Base-by-base conservation (phyloP, 1,284 basidiomycete genomes). In the Ustilago sp. region DNA sequence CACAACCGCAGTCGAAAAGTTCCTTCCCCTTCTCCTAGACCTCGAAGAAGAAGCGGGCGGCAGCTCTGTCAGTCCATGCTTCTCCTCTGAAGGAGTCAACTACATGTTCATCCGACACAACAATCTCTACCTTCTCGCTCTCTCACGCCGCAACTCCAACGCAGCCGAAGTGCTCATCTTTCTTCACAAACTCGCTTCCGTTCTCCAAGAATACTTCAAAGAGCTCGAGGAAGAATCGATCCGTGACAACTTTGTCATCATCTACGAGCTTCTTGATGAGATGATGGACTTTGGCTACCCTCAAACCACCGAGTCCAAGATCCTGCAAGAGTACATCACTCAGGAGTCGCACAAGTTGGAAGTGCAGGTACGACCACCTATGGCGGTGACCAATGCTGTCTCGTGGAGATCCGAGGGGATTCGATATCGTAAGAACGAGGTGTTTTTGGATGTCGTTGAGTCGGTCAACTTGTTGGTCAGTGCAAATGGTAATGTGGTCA, bases 241-340 rank as follows among this genome's bases (percentile, higher is more conserved):
- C 86, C 90, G 96, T 17, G 97, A 99, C 88, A 99, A 99, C 87
- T 97, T 98, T 87, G 95, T 98, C 83, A 91, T 94, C 48, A 94
- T 98, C 11, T 97, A 98, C 86, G 82, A 97, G 86, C 90, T 99
- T 58, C 90, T 99, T 88, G 97, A 99, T 85, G 96, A 99, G 89
- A 98, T 99, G 94, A 98, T 99, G 95, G 96, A 99, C 88, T 99
- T 98, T 88, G 97, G 97, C 13, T 98, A 94, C 86, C 96, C 96
- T 0, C 97, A 99, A 87, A 99, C 97, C 34, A 99, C 97, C 28
- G 97, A 99, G 88, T 95, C 93, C 89, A 99, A 99, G 89, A 99
- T 99, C 81, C 87, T 99, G 65, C 96, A 98, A 88, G 97, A 98
- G 92, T 99, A 98, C 87, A 99, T 99, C 88, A 99, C 97, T 1